Base-by-base conservation (phyloP, 73 alveolate genomes). In the Paramecium primaurelia region DNA sequence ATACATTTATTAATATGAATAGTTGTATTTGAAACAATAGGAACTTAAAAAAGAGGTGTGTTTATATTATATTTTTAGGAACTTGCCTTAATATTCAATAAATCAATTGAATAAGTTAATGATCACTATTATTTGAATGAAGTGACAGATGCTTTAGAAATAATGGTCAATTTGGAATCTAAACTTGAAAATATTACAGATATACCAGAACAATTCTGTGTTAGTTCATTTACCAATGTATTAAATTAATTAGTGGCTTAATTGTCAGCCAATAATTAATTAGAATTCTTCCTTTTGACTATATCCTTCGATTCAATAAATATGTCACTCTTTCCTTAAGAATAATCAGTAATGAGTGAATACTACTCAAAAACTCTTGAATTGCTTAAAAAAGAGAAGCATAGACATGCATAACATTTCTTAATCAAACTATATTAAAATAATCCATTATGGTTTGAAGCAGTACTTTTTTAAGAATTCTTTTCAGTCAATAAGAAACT, bases 11-110 rank as follows among this genome's bases (percentile, higher is more conserved):
- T 12, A 64, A 32, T 32, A 34, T 64, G 84, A 64, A 64, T 32
- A 64, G 49, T 32, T 64, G 47, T 64, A 64, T 64, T 28, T 64
- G 26, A 64, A 64, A 34, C 30, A 64, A 34, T 32, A 32, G 30
- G 84, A 64, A 34, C 84, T 64, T 1, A 64, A 32, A 64, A 64
- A 64, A 64, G 84, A 64, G 47, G 84, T 64, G 47, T 64, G 84
- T 64, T 64, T 64, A 25, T 28, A 2, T 64, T 64, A 9, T 64
- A 28, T 28, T 64, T 32, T 34, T 25, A 64, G 84, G 84, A 64
- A 64, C 42, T 64, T 32, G 47, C 84, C 49, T 32, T 64, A 28
- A 20, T 64, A 10, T 64, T 64, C 84, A 64, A 64, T 34, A 32
- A 28, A 32, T 32, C 42, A 2, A 64, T 64, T 8, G 84, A 64